Percentiles rank a stretch among this genome's conserved stretches.
Evolutionary conservation across 2,329 filamentous ascomycete genomes (phyloP).

Genomic region (Scorias spongiosa): DNA sequence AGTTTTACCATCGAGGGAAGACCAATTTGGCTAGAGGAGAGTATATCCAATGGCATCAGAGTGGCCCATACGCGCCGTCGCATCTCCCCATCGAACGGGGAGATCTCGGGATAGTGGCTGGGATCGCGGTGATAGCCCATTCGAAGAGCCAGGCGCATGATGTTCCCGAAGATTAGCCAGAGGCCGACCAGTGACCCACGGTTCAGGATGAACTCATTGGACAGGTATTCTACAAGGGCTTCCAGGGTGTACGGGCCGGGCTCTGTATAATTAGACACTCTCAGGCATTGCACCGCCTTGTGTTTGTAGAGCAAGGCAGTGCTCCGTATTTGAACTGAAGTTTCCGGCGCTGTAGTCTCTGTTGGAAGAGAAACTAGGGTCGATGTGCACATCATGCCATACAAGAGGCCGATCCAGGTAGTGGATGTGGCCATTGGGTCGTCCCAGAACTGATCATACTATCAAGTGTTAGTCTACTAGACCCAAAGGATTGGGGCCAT

Average conservation of each 20-base stretch:
- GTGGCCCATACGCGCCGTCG: slow-evolving; percentile 2
- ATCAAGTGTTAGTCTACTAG: slow-evolving; percentile 7
- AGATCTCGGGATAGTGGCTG: slow-evolving; percentile 1
- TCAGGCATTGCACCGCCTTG: background rate
- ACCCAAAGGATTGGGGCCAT: background rate
- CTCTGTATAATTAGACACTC: background rate
- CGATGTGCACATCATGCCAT: slow-evolving; percentile 21
- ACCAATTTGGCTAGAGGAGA: background rate
- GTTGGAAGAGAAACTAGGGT: background rate
- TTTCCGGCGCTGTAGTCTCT: background rate
- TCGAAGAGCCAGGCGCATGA: slow-evolving; percentile 1
- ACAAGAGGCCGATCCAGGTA: slow-evolving; percentile 31
- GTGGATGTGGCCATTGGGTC: slow-evolving; percentile 22
- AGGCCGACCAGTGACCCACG: background rate
- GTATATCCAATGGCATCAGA: background rate
- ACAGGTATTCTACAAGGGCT: background rate
- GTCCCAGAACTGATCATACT: slow-evolving; percentile 32
- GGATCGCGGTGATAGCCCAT: slow-evolving; percentile 2
- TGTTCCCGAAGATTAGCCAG: slow-evolving; percentile 1
- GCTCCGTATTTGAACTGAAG: background rate
- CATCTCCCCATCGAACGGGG: slow-evolving; percentile 1
- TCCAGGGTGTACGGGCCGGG: background rate
- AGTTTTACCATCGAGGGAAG: background rate
- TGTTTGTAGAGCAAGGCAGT: background rate
- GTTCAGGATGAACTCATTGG: background rate